These are phyloP conservation scores for Glomus cerebriforme DNA, from an alignment of 192 early-diverging fungal species.

Conservation along the genomic window DNA sequence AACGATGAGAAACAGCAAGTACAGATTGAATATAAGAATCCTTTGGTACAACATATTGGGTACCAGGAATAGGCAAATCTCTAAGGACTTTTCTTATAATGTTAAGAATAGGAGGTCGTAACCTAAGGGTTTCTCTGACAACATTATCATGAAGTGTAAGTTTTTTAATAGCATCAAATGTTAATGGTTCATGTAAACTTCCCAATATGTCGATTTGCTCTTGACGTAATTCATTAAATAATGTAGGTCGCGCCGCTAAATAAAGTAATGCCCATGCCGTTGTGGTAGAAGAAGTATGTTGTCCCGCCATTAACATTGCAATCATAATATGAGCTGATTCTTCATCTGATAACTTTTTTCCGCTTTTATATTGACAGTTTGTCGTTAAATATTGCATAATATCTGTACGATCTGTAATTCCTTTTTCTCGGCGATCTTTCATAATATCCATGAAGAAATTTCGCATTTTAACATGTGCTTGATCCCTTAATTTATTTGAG, in stretches of 20 bases:
- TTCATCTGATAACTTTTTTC: constrained; percentile 77
- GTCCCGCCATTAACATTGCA: constrained; percentile 96
- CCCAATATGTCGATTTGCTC: constrained; percentile 73
- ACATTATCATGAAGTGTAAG: constrained; percentile 76
- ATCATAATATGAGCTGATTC: constrained; percentile 96
- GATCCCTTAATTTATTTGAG: constrained; percentile 81
- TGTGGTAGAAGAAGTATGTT: constrained; percentile 94
- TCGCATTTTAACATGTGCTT: constrained; percentile 82
- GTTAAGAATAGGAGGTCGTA: constrained; percentile 91
- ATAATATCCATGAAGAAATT: constrained; percentile 80
- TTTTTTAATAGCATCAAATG: constrained; percentile 77
- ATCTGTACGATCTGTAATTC: constrained; percentile 59
- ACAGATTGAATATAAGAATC: constrained; percentile 87
- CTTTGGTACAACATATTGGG: constrained; percentile 84
- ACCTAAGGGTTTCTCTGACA: constrained; percentile 90
- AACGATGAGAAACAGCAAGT: constrained; percentile 79
- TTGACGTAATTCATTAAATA: constrained; percentile 66
- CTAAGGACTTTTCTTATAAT: constrained; percentile 91
- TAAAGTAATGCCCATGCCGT: constrained; percentile 89
- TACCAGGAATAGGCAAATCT: constrained; percentile 68
- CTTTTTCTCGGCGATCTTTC: constrained; percentile 66
- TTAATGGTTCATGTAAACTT: constrained; percentile 53
- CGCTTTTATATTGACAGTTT: constrained; percentile 85
- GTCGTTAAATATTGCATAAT: constrained; percentile 81
- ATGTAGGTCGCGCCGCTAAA: constrained; percentile 75